Base-by-base conservation (phyloP, 352 stramenopile genomes). In the Globisporangium megalacanthum region DNA sequence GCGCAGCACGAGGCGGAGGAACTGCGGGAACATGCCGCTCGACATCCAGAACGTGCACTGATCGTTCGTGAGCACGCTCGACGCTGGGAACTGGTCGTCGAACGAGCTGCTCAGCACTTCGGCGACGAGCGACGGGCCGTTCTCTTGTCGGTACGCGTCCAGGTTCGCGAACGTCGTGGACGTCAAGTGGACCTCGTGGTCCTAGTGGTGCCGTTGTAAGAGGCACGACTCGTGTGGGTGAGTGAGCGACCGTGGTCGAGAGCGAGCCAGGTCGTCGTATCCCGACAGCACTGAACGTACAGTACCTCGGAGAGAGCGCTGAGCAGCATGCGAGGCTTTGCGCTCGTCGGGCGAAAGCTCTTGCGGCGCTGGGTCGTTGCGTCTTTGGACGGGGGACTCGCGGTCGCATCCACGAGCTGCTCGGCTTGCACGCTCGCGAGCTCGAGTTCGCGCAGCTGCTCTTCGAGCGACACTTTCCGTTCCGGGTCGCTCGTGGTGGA, bases 21-120 rank as follows among this genome's bases (percentile, higher is more conserved):
- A 78, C 56, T 92, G 83, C 13, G 81, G 83, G 56, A 77, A 91
- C 67, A 91, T 76, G 11, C 79, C 81, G 49, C 68, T 79, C 2
- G 75, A 84, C 48, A 93, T 73, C 83, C 83, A 93, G 52, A 82
- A 79, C 8, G 70, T 80, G 31, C 58, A 65, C 58, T 72, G 72
- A 50, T 82, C 75, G 54, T 67, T 78, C 36, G 62, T 72, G 19
- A 89, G 56, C 31, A 91, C 68, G 60, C 83, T 89, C 13, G 52
- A 49, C 4, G 80, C 73, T 1, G 71, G 58, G 39, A 66, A 81
- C 6, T 58, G 51, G 13, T 84, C 73, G 49, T 90, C 75, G 41
- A 76, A 83, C n/a, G 77, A 89, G 37, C 75, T 82, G 54, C 77
- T 87, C 39, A 82, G 71, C 14, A 91, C 68, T 15, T 93, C 83